Evolutionary conservation across 305 asterid species (phyloP), one percentile per base, ranked within the genome.

Genomic region (Fraxinus dipetala): DNA sequence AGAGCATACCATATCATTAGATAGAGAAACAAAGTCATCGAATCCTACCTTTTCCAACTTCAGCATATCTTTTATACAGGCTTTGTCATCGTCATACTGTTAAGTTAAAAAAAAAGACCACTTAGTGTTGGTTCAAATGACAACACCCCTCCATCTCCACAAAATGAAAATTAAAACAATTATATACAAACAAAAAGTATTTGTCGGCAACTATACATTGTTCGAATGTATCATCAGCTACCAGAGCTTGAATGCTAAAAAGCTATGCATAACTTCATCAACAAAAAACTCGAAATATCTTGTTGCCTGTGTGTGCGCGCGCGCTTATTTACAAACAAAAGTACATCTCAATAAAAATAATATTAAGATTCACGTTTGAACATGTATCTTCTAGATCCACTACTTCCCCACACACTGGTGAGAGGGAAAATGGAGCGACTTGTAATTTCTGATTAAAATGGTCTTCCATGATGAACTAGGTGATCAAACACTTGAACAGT

Each of bases 51-150:
- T 90, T 83, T 91, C 98, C 81, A 85, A 89, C 91, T 95, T 95
- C 86, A 95, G 48, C 31, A 76, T 88, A 82, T 94, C 97, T 92
- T 95, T 95, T 83, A 95, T 78, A 45, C 76, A 89, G 38, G 91
- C 78, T 82, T 91, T 95, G 86, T 93, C 97, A 78, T 92, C 98
- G 81, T 94, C 96, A 80, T 92, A 95, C 99, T 95, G 92, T 85
- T 83, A 75, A 79, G 6, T 81, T 86, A 34, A 72, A 65, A 80
- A 75, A 80, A 75, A 79, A 75, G 82, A 28, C 31, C 75, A 14
- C 75, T 67, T 14, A 40, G 51, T 26, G 18, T 34, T 26, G 36
- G 36, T 67, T 11, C 38, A 67, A 14, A 30, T 1, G 40, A 69
- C n/a, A 65, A 30, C 75, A 69, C 38, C n/a, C 11, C 28, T 56